Evolutionary conservation across 2,329 filamentous ascomycete genomes (phyloP).

Genomic region (Neocatenulostroma microsporum): DNA sequence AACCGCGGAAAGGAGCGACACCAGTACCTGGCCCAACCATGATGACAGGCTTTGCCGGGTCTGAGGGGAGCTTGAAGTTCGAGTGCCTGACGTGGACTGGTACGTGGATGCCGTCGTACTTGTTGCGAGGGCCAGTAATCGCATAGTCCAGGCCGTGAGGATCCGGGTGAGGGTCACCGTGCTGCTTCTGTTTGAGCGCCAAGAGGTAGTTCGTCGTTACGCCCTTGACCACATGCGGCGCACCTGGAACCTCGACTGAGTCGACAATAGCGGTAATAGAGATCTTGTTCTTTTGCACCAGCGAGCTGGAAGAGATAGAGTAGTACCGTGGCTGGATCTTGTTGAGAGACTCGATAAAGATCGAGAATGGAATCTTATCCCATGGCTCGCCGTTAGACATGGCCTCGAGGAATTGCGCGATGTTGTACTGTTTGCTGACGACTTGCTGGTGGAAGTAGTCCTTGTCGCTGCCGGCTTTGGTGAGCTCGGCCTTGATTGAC

Average conservation of each 20-base stretch:
- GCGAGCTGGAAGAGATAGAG: slow-evolving; percentile 94
- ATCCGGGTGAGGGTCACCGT: slow-evolving; percentile 73
- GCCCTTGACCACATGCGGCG: slow-evolving; percentile 74
- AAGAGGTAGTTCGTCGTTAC: slow-evolving; percentile 96
- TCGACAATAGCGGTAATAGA: slow-evolving; percentile 94
- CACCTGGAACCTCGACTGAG: slow-evolving; percentile 66
- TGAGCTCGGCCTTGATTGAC: slow-evolving; percentile 75
- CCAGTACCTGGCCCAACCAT: slow-evolving; percentile 95
- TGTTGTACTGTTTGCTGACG: slow-evolving; percentile 73
- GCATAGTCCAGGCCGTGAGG: slow-evolving; percentile 80
- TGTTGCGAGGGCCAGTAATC: slow-evolving; percentile 84
- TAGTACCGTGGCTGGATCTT: slow-evolving; percentile 98
- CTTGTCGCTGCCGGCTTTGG: slow-evolving; percentile 82
- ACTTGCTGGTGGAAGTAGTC: slow-evolving; percentile 90
- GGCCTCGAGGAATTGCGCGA: slow-evolving; percentile 71
- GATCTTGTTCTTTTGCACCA: slow-evolving; percentile 89
- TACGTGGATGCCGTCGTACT: slow-evolving; percentile 91
- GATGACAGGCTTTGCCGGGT: slow-evolving; percentile 87
- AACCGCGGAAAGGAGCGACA: slow-evolving; percentile 97
- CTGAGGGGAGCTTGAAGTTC: slow-evolving; percentile 97
- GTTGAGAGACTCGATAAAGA: slow-evolving; percentile 84
- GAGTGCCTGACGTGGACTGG: slow-evolving; percentile 95
- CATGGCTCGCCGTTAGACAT: slow-evolving; percentile 69
- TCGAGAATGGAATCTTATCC: slow-evolving; percentile 81
- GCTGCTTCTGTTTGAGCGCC: slow-evolving; percentile 93